phyloP scores from a whole-genome alignment of 768 basidiomycete species.

The Omphalotus guepiniiformis region DNA sequence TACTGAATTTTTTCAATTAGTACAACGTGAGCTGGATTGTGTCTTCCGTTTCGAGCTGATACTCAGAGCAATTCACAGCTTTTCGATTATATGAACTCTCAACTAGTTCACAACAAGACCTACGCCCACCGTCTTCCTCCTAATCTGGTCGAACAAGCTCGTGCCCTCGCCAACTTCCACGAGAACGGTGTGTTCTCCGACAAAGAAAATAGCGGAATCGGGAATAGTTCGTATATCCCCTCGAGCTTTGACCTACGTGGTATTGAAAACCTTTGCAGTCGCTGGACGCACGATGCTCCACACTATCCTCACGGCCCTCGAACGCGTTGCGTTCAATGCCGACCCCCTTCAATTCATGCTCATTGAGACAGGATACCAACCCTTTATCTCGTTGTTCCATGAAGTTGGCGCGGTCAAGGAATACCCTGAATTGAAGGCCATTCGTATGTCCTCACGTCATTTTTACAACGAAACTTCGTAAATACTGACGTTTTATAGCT shows the following conservation, averaged over 20 bases:
- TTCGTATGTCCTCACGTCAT: constrained; percentile 47
- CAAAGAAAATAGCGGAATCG: constrained; percentile 56
- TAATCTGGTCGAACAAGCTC: constrained; percentile 70
- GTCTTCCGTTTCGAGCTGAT: not conserved
- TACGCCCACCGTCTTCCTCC: constrained; percentile 79
- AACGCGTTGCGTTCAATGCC: constrained; percentile 73
- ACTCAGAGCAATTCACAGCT: constrained; percentile 36
- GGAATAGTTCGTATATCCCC: constrained; percentile 58
- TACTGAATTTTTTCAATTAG: constrained; percentile 29
- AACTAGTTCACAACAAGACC: constrained; percentile 78
- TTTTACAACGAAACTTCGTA: not conserved
- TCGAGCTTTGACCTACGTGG: not conserved
- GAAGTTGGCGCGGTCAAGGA: constrained; percentile 59
- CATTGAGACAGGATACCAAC: constrained; percentile 82
- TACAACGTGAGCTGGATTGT: constrained; percentile 61
- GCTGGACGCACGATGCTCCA: constrained; percentile 78
- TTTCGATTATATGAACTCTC: constrained; percentile 72
- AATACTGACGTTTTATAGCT: constrained; percentile 37
- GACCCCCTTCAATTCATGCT: constrained; percentile 78
- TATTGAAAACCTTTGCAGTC: constrained; percentile 38
- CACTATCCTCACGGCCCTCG: constrained; percentile 65
- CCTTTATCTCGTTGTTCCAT: constrained; percentile 86
- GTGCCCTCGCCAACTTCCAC: constrained; percentile 73
- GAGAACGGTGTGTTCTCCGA: constrained; percentile 73
- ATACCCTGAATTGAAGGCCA: constrained; percentile 54